Conservation (phyloP, 2,329 filamentous ascomycete species). For the Pestalotiopsis sp. region DNA sequence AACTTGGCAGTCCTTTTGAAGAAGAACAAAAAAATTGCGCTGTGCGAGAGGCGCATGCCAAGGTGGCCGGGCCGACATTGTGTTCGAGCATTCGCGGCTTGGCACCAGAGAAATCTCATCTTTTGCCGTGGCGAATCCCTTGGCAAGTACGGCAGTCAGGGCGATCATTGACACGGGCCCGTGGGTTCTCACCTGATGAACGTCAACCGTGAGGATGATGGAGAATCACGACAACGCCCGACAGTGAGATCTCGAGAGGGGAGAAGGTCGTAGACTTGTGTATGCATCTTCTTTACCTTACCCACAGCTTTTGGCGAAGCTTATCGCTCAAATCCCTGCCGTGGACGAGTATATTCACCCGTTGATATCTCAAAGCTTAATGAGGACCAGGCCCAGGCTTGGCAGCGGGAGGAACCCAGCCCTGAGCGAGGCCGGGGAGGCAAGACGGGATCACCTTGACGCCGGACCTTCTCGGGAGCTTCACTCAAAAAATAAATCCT, state of each 20-base stretch:
- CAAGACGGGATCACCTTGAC: neutral
- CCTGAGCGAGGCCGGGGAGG: neutral
- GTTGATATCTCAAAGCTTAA: neutral
- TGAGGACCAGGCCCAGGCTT: neutral
- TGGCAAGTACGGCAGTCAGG: constrained; percentile 5
- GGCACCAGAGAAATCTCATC: neutral
- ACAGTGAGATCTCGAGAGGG: neutral
- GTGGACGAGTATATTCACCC: neutral
- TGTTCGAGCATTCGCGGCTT: neutral
- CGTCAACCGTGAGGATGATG: neutral
- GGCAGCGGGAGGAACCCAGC: neutral
- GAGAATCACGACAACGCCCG: neutral
- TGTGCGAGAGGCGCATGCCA: neutral
- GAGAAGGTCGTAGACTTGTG: neutral
- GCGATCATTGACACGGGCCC: neutral
- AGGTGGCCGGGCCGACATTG: constrained; percentile 2
- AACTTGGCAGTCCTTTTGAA: constrained; percentile 5
- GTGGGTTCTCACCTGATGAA: neutral
- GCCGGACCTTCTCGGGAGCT: neutral
- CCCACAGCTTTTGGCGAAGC: neutral
- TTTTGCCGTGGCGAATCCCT: neutral
- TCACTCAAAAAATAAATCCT: neutral
- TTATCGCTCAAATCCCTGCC: neutral
- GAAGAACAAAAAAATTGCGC: neutral
- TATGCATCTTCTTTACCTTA: neutral